Conservation (phyloP, 2,329 filamentous ascomycete genomes). For the Torrubiellomyces zombiae region DNA sequence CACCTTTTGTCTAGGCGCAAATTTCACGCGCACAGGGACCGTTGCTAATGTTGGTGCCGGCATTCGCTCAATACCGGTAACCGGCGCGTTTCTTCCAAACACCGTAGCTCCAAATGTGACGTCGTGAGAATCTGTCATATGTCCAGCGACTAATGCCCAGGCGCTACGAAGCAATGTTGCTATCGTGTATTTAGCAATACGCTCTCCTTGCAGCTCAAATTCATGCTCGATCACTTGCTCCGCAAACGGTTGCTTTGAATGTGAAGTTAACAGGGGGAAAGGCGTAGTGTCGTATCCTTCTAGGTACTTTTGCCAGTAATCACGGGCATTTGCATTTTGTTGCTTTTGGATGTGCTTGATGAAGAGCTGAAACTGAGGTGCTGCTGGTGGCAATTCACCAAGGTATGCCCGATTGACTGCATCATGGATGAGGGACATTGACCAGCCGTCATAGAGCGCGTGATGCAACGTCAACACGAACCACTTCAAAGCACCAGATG, state of each 20-base stretch:
- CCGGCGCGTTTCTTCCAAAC: slow-evolving; percentile 17
- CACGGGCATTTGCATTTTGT: slow-evolving; percentile 17
- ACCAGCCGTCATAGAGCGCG: slow-evolving; percentile 30
- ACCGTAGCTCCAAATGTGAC: slow-evolving; percentile 26
- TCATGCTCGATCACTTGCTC: slow-evolving; percentile 24
- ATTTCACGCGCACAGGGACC: slow-evolving; percentile 20
- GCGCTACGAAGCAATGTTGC: slow-evolving; percentile 19
- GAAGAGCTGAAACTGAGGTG: slow-evolving; percentile 21
- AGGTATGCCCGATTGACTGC: slow-evolving; percentile 7
- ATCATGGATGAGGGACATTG: slow-evolving; percentile 27
- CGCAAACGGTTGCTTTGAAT: slow-evolving; percentile 24
- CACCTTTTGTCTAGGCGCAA: slow-evolving; percentile 11
- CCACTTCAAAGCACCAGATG: slow-evolving; percentile 17
- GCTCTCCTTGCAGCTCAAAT: not conserved
- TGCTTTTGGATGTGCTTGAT: slow-evolving; percentile 24
- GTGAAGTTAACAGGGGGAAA: slow-evolving; percentile 25
- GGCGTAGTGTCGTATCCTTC: slow-evolving; percentile 19
- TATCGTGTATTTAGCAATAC: slow-evolving; percentile 11
- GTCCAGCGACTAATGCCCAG: slow-evolving; percentile 29
- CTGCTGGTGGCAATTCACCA: not conserved
- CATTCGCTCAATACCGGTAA: slow-evolving; percentile 8
- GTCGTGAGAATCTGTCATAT: slow-evolving; percentile 24
- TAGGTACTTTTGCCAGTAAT: slow-evolving; percentile 26
- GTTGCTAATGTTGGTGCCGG: slow-evolving; percentile 21
- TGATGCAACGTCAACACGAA: slow-evolving; percentile 26